A percentile compares a stretch with the other conserved stretches of the same genome.
phyloP scores from a whole-genome alignment of 345 rosid genomes.

The Bruguiera gymnorhiza region DNA sequence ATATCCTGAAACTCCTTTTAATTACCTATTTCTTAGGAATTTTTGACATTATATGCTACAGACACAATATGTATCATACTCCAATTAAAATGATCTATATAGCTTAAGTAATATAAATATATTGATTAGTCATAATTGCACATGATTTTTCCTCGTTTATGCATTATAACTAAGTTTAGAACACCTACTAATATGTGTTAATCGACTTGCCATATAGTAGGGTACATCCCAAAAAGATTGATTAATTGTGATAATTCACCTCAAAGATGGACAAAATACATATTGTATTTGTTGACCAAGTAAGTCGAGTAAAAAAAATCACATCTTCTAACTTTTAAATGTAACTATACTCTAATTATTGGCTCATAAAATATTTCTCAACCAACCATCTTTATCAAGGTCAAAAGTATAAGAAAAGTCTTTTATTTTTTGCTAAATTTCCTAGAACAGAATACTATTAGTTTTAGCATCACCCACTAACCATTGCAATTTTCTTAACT shows the following conservation, averaged over 20 bases:
- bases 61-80: no score
- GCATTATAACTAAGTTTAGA: neutral
- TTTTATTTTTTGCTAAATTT: neutral
- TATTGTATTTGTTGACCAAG: neutral
- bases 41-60: no score
- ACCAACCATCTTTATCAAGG: neutral
- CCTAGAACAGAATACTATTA: neutral
- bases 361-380: neutral
- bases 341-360: neutral
- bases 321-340: constrained; percentile 2
- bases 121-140: no score
- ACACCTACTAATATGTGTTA: no score
- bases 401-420: neutral
- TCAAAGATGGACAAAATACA: neutral
- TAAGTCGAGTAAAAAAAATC: neutral
- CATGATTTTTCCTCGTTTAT: no score
- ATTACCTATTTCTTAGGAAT: no score
- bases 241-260: constrained; percentile 3
- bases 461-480: neutral
- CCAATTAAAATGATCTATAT: no score
- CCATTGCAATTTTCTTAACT: neutral
- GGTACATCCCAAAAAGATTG: neutral
- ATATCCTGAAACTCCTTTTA: no score
- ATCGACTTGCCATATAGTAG: no score
- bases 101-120: no score